Percentiles rank a stretch among this genome's conserved stretches.
Conservation (phyloP, 1,284 basidiomycete species). For the Marasmius tenuissimus region DNA sequence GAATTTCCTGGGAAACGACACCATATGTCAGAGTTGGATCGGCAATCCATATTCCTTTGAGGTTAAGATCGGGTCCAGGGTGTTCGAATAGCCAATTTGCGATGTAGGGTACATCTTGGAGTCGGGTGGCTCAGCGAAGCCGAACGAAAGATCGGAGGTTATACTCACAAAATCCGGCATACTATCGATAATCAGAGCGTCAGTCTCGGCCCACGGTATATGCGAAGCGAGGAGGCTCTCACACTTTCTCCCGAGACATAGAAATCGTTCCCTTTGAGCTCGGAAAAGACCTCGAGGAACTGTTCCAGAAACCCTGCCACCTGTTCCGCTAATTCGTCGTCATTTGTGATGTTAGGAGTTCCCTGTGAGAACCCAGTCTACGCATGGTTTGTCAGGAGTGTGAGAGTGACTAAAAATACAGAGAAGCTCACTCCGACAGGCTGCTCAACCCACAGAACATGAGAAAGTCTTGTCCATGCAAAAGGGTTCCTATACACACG, state of each 20-base stretch:
- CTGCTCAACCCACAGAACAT: slow-evolving; percentile 76
- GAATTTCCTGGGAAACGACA: slow-evolving; percentile 52
- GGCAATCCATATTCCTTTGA: slow-evolving; percentile 67
- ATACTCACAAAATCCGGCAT: slow-evolving; percentile 57
- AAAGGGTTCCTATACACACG: slow-evolving; percentile 44
- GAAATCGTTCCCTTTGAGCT: slow-evolving; percentile 53
- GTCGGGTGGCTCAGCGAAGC: background rate
- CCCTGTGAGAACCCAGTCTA: slow-evolving; percentile 76
- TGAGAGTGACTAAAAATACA: background rate
- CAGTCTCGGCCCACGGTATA: slow-evolving; percentile 11
- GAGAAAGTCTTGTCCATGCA: slow-evolving; percentile 72
- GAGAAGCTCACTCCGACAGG: slow-evolving; percentile 52
- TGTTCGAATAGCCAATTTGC: slow-evolving; percentile 70
- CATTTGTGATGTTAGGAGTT: slow-evolving; percentile 60
- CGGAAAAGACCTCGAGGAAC: slow-evolving; percentile 53
- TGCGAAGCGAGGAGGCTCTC: slow-evolving; percentile 24
- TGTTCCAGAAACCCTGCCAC: slow-evolving; percentile 53
- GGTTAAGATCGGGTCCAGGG: slow-evolving; percentile 46
- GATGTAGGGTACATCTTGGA: slow-evolving; percentile 51
- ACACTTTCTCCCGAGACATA: slow-evolving; percentile 57
- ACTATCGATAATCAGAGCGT: slow-evolving; percentile 35
- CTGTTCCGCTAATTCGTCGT: slow-evolving; percentile 59
- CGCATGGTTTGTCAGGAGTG: background rate
- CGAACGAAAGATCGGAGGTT: no score
- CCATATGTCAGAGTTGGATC: slow-evolving; percentile 51